These are phyloP conservation scores for Pseudozyma sp. DNA, from an alignment of 1,284 basidiomycete genomes.

Conservation along the genomic window DNA sequence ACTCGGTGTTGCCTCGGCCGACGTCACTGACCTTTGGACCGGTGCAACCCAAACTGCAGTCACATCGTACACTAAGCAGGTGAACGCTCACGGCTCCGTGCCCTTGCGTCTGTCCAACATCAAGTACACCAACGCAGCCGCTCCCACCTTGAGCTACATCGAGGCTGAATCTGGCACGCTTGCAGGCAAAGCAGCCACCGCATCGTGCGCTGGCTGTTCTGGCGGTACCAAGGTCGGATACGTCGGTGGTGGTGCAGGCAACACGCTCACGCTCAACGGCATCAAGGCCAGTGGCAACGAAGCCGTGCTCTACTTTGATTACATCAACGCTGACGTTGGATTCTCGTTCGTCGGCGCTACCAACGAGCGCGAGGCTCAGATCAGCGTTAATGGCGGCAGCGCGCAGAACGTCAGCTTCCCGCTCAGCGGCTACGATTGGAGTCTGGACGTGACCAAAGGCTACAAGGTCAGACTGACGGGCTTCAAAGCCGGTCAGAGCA, in stretches of 20 bases:
- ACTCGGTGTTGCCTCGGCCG: slow-evolving; percentile 33
- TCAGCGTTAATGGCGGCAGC: slow-evolving; percentile 45
- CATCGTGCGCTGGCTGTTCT: slow-evolving; percentile 41
- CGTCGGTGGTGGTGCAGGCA: slow-evolving; percentile 20
- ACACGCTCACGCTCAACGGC: slow-evolving; percentile 29
- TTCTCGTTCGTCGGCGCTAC: slow-evolving; percentile 31
- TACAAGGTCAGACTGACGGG: slow-evolving; percentile 47
- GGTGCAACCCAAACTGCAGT: slow-evolving; percentile 12
- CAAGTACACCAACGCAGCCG: slow-evolving; percentile 6
- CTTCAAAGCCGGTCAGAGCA: slow-evolving; percentile 27
- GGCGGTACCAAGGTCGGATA: slow-evolving; percentile 35
- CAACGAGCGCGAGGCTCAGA: slow-evolving; percentile 29
- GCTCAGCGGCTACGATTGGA: slow-evolving; percentile 46
- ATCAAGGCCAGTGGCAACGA: slow-evolving; percentile 21
- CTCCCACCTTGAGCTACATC: slow-evolving; percentile 23
- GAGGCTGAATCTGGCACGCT: slow-evolving; percentile 26
- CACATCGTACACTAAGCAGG: slow-evolving; percentile 24
- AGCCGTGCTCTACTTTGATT: slow-evolving; percentile 47
- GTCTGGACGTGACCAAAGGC: slow-evolving; percentile 31
- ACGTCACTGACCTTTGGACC: slow-evolving; percentile 40
- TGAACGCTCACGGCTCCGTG: slow-evolving; percentile 44
- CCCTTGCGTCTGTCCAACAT: slow-evolving; percentile 44
- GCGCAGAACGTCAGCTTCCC: slow-evolving; percentile 47
- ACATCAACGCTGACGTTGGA: slow-evolving; percentile 48
- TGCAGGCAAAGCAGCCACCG: slow-evolving; percentile 14